Conservation (phyloP, 441 rosid genomes). For the Populus hybrid region DNA sequence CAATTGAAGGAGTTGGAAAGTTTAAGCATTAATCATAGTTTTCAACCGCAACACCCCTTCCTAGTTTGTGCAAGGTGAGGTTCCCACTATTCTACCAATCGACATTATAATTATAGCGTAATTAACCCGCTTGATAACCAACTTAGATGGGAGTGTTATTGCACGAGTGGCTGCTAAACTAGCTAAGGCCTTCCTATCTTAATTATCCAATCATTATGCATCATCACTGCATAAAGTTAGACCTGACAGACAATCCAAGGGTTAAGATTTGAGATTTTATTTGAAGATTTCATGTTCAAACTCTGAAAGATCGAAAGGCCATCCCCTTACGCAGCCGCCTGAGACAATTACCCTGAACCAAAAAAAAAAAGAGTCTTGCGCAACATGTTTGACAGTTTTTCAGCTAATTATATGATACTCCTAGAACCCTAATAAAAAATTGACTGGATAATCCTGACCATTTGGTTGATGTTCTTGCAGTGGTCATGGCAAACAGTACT, state of each 20-base stretch:
- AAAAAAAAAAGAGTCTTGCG: neutral
- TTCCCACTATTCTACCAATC: neutral
- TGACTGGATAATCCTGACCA: neutral
- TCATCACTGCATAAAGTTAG: neutral
- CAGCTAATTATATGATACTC: neutral
- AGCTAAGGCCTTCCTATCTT: neutral
- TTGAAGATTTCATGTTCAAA: too few species aligned
- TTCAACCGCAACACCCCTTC: neutral
- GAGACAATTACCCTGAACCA: neutral
- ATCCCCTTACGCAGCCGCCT: too few species aligned
- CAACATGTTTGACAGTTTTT: neutral
- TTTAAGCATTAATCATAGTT: neutral
- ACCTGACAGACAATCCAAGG: neutral
- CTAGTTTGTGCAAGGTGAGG: neutral
- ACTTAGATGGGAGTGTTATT: neutral
- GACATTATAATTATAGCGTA: neutral
- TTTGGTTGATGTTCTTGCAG: slow-evolving; percentile 33
- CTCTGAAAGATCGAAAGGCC: neutral
- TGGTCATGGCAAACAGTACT: slow-evolving; percentile 93
- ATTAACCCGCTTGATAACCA: neutral
- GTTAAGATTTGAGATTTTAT: neutral
- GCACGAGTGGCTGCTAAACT: neutral
- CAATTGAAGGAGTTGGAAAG: neutral
- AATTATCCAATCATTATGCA: neutral
- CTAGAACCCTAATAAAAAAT: neutral